A percentile compares a stretch with the other conserved stretches of the same genome.
Evolutionary conservation across 768 basidiomycete genomes (phyloP).

Genomic region (Paxillus ammoniavirescens): DNA sequence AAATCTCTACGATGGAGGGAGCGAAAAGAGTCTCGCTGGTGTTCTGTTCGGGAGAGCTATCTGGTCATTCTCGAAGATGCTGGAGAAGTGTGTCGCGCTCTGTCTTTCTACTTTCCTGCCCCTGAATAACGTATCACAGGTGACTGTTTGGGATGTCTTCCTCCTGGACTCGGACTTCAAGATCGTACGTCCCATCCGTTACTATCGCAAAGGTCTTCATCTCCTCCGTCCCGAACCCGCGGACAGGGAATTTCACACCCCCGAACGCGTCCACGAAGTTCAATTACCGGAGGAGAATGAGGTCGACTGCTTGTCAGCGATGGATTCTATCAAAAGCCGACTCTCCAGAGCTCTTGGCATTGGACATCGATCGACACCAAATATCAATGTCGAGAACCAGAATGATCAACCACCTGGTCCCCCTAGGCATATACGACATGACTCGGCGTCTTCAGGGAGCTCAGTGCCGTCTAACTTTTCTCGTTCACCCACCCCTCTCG

Average conservation of each 20-base stretch:
- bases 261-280: conserved; percentile 17
- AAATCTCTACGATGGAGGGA: conserved; percentile 59
- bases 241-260: conserved; percentile 25
- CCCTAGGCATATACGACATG: conserved; percentile 7
- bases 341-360: conserved; percentile 47
- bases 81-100: conserved; percentile 61
- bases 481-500: conserved; percentile 52
- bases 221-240: conserved; percentile 47
- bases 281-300: conserved; percentile 23
- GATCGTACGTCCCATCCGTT: conserved; percentile 87
- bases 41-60: conserved; percentile 89
- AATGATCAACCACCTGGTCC: conserved; percentile 2
- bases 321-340: conserved; percentile 48
- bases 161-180: conserved; percentile 85
- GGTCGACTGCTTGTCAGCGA: conserved; percentile 37
- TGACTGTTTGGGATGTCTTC: conserved; percentile 92
- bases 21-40: conserved; percentile 79
- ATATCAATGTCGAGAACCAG: conserved; percentile 6
- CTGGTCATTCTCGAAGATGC: conserved; percentile 84
- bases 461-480: conserved; percentile 39
- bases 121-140: conserved; percentile 37
- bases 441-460: conserved; percentile 31
- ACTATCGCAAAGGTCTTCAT: conserved; percentile 82
- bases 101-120: not conserved
- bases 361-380: conserved; percentile 19